Evolutionary conservation across 208 protist species (phyloP), one percentile per base, ranked within the genome.

Genomic region (Wallacemonas sp.): DNA sequence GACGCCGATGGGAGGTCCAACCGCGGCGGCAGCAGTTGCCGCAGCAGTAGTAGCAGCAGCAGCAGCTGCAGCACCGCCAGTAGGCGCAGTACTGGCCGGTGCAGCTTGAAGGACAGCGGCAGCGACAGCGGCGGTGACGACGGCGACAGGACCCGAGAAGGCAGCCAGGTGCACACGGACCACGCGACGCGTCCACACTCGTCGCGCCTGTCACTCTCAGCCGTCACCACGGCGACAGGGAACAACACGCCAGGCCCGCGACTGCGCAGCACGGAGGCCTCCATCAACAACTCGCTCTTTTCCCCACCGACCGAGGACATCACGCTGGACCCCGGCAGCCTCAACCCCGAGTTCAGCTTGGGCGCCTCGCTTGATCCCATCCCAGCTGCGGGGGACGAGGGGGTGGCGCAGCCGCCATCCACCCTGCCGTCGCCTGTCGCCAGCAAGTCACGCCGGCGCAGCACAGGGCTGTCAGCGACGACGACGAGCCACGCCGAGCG

Each of bases 1-100:
- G 43, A 70, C 39, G 57, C 17, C 14, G 57, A 58, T 21, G 39
- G 36, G 12, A 34, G 9, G 17, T 32, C 17, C 44, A 11, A 49
- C 44, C 44, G 44, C 44, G 44, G 48, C 23, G 70, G 54, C 54
- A 65, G 27, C 2, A 77, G 57, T 32, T 33, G 41, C 43, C 54
- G 36, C 60, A 36, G 48, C 23, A 73, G 54, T 44, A 65, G 27
- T 1, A 77, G 57, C 41, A 26, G 46, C 54, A 70, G 54, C 43
- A 78, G 47, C 26, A 73, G 49, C 52, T 61, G 44, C 23, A 68
- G 52, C 32, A 49, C 1, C 16, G 36, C 29, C 52, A 55, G 34
- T 44, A 55, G 2, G 34, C 33, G 26, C 57, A 43, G 38, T 21
- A 61, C 47, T 12, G 30, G 43, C n/a, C 2, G 27, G 21, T 14